Evolutionary conservation across 768 basidiomycete species (phyloP).

Genomic region (Fomitopsis pulvina): DNA sequence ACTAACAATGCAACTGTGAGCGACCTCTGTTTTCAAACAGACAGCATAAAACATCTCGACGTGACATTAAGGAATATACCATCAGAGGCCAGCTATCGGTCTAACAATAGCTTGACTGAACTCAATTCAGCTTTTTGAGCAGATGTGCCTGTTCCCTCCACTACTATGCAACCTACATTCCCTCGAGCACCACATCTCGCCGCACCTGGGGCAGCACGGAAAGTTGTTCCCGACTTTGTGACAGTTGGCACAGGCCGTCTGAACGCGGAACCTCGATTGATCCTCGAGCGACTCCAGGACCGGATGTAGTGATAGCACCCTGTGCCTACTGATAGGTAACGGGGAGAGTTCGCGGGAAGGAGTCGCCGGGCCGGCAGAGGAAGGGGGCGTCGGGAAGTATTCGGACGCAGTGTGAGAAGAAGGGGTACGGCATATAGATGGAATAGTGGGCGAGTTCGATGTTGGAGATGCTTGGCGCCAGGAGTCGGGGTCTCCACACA

Average conservation of each 20-base stretch:
- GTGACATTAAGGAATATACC: background rate
- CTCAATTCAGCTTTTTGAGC: background rate
- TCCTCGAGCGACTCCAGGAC: slow-evolving; percentile 24
- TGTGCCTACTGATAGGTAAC: background rate
- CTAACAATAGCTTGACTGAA: background rate
- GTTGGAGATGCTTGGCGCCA: background rate
- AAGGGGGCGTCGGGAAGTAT: slow-evolving; percentile 22
- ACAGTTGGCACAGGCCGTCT: slow-evolving; percentile 24
- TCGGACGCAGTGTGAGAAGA: slow-evolving; percentile 21
- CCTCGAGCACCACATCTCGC: slow-evolving; percentile 27
- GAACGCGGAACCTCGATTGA: slow-evolving; percentile 20
- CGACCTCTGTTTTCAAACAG: no score
- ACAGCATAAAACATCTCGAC: no score
- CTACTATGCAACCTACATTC: slow-evolving; percentile 12
- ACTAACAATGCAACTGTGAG: no score
- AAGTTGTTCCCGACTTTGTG: slow-evolving; percentile 23
- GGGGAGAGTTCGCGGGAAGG: slow-evolving; percentile 14
- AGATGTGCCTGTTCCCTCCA: slow-evolving; percentile 14
- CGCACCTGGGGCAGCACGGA: slow-evolving; percentile 26
- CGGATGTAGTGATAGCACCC: slow-evolving; percentile 12
- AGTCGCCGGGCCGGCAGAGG: slow-evolving; percentile 22
- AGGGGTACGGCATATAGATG: slow-evolving; percentile 24
- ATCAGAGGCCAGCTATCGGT: no score
- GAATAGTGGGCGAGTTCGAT: slow-evolving; percentile 14
- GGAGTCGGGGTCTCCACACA: background rate